These are phyloP conservation scores for Aspergillus neotritici DNA, from an alignment of 2,329 filamentous ascomycete species.

Conservation along the genomic window DNA sequence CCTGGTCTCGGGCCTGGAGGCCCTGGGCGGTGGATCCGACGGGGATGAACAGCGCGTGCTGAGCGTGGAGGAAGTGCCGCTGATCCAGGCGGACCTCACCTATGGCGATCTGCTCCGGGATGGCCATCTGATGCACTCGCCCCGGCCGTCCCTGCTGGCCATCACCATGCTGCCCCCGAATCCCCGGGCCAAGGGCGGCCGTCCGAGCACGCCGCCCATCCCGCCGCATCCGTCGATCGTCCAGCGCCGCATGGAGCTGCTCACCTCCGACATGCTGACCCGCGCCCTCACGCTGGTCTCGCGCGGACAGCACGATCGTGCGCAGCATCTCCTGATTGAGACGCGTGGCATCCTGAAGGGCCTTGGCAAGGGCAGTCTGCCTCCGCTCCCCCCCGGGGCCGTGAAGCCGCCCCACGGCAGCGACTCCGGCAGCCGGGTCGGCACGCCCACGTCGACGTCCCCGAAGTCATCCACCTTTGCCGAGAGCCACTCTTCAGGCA, in stretches of 20 bases:
- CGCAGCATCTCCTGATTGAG: conserved; percentile 85
- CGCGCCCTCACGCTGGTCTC: conserved; percentile 85
- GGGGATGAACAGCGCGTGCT: conserved; percentile 75
- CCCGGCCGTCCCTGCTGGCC: conserved; percentile 81
- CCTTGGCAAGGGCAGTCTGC: conserved; percentile 87
- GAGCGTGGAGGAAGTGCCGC: conserved; percentile 88
- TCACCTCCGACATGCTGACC: conserved; percentile 97
- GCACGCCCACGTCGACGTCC: conserved; percentile 34
- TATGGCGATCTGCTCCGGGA: conserved; percentile 93
- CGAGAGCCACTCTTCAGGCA: conserved; percentile 29
- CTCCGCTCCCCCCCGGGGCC: conserved; percentile 64
- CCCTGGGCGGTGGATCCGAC: conserved; percentile 80
- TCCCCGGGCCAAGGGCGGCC: conserved; percentile 55
- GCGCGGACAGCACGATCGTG: conserved; percentile 86
- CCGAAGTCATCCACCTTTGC: conserved; percentile 32
- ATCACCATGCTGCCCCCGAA: conserved; percentile 83
- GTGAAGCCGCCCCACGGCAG: conserved; percentile 42
- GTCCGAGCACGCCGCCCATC: conserved; percentile 66
- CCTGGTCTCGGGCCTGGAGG: conserved; percentile 90
- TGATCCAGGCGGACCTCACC: conserved; percentile 89
- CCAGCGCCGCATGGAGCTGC: conserved; percentile 91
- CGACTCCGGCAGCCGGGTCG: conserved; percentile 35
- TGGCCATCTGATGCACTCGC: conserved; percentile 76
- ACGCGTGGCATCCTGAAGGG: conserved; percentile 94
- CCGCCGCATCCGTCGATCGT: conserved; percentile 93